Conservation (phyloP, 192 early-diverging fungal species). For the Linnemannia zychae region DNA sequence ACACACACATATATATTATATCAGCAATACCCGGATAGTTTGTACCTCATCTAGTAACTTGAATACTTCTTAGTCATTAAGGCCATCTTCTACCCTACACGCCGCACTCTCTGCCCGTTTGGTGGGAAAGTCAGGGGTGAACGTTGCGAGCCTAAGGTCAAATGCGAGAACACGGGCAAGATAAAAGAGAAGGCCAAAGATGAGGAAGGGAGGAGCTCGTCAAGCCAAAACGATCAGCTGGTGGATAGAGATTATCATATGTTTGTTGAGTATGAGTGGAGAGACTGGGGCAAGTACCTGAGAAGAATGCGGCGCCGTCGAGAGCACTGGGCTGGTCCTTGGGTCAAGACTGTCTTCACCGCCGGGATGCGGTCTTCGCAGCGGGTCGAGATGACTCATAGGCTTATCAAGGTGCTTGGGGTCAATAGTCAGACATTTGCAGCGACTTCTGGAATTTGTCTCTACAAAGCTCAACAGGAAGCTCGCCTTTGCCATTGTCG, state of each 20-base stretch:
- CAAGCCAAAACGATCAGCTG: neutral
- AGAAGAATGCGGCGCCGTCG: neutral
- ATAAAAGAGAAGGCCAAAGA: neutral
- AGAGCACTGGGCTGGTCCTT: neutral
- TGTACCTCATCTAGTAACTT: too few species aligned
- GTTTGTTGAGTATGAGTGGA: neutral
- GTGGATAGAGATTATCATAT: conserved; percentile 4
- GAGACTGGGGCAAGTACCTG: neutral
- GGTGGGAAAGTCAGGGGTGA: neutral
- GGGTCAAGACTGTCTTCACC: neutral
- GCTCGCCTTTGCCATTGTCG: neutral
- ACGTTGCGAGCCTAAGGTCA: neutral
- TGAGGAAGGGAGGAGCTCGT: too few species aligned
- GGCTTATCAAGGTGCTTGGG: neutral
- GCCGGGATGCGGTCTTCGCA: conserved; percentile 2
- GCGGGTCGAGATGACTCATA: conserved; percentile 13
- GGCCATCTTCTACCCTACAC: too few species aligned
- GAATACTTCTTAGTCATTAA: too few species aligned
- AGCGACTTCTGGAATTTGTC: neutral
- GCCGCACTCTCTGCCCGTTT: too few species aligned
- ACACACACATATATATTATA: too few species aligned
- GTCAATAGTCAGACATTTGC: neutral
- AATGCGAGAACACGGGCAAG: neutral
- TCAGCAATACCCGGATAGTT: too few species aligned
- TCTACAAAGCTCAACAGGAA: neutral